Conservation (phyloP, 192 early-diverging fungal genomes). For the Mortierella claussenii region DNA sequence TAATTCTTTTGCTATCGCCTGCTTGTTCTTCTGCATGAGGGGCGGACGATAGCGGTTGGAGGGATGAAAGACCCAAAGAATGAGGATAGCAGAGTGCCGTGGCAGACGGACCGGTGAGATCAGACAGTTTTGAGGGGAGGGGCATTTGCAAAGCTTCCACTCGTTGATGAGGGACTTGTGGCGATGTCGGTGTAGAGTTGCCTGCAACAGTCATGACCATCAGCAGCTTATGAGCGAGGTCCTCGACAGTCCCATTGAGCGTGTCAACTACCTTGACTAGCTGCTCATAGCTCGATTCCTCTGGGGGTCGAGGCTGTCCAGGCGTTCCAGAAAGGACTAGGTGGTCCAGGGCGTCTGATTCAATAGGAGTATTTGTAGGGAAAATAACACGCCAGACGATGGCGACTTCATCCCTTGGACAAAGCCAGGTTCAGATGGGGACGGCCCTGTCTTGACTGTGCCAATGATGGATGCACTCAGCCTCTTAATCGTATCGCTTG, state of each 20-base stretch:
- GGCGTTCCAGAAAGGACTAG: neutral
- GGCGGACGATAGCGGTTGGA: too few relatives aligned
- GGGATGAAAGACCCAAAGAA: too few relatives aligned
- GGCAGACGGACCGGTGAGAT: too few relatives aligned
- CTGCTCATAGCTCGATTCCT: neutral
- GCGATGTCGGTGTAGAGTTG: neutral
- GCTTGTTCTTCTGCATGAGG: too few relatives aligned
- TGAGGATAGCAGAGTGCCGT: too few relatives aligned
- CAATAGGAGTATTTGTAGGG: neutral
- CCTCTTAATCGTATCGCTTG: neutral
- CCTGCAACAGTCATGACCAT: neutral
- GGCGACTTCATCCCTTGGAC: neutral
- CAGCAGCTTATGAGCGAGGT: neutral
- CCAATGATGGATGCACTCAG: neutral
- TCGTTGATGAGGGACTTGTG: too few relatives aligned
- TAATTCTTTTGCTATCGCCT: too few relatives aligned
- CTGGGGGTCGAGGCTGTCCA: neutral
- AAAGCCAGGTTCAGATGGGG: neutral
- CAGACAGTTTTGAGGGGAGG: too few relatives aligned
- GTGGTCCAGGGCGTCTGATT: neutral
- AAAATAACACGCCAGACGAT: neutral
- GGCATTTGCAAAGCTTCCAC: too few relatives aligned
- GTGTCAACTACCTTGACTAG: neutral
- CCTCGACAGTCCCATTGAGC: neutral
- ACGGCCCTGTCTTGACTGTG: neutral